Conservation (phyloP, 352 stramenopile genomes). For the Globisporangium recalcitrans region DNA sequence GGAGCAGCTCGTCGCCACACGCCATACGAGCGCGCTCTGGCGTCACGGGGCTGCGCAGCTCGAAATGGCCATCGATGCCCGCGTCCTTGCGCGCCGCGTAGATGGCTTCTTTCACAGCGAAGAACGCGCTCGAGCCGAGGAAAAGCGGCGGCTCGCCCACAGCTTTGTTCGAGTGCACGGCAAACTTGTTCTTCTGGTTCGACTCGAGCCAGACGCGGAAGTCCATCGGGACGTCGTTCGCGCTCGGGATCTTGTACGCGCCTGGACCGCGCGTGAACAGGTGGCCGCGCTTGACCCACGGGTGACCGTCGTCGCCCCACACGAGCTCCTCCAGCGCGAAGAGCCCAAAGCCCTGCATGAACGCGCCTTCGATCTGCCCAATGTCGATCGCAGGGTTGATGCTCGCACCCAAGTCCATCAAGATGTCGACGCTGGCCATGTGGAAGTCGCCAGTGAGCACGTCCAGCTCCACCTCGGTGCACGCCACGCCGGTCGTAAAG, state of each 20-base stretch:
- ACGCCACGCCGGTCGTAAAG: conserved; percentile 93
- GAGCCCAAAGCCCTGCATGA: conserved; percentile 95
- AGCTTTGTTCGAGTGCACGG: conserved; percentile 94
- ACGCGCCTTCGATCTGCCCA: conserved; percentile 97
- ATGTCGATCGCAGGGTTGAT: conserved; percentile 97
- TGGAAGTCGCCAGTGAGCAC: conserved; percentile 92
- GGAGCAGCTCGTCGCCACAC: conserved; percentile 55
- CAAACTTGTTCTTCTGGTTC: conserved; percentile 91
- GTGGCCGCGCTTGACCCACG: conserved; percentile 89
- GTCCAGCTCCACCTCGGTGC: conserved; percentile 93
- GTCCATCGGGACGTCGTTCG: conserved; percentile 93
- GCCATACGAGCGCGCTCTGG: conserved; percentile 83
- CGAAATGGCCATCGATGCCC: conserved; percentile 57
- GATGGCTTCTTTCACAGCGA: conserved; percentile 95
- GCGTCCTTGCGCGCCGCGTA: conserved; percentile 71
- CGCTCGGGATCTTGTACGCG: conserved; percentile 96
- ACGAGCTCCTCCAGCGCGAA: conserved; percentile 93
- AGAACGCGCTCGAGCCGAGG: conserved; percentile 91
- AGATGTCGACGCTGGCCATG: conserved; percentile 75
- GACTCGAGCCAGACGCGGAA: conserved; percentile 94
- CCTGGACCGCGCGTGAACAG: conserved; percentile 93
- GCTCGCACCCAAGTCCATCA: conserved; percentile 91
- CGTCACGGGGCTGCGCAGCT: conserved; percentile 74
- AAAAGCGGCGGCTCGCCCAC: conserved; percentile 96
- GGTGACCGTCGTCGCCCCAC: conserved; percentile 92